Evolutionary conservation across 1,139 yeast genomes (phyloP), one percentile per base, ranked within the genome.

Genomic region (Kodamaea fungicola): DNA sequence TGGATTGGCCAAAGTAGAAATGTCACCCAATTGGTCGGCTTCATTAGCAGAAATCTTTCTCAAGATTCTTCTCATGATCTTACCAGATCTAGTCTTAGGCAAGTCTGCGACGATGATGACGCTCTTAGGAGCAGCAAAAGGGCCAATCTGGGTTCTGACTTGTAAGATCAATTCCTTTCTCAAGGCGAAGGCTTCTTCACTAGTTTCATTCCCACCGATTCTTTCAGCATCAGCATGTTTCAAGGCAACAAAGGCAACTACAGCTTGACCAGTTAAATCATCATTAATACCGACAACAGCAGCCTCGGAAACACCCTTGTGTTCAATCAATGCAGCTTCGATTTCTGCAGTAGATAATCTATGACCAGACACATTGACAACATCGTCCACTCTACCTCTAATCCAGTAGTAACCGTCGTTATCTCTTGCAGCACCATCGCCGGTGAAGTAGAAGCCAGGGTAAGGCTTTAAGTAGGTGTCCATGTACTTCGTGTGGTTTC

Each of bases 371-470:
- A 92, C 97, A 61, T 92, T 92, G 52, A 92, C 97, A 46, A 92
- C 97, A 57, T 92, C 98, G 64, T 92, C 98, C 50, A 92, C 97
- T 71, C 98, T 86, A 53, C 98, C 97, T 64, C 96, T 80, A 57
- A 92, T 90, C 96, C 97, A 92, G 73, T 89, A 88, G 76, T 83
- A 92, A 37, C 97, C 97, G 57, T 92, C 97, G 55, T 83, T 82
- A 62, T 92, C 98, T 66, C 97, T 82, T 41, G 95, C 97, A 38
- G 97, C 97, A 66, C 97, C 97, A 63, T 92, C 98, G 57, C 98
- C 98, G 19, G 97, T 90, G 74, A 92, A 92, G 71, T 92, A 92
- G 70, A 76, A 84, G 40, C 97, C 97, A 44, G 96, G 96, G 74
- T 90, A 92, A 43, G 97, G 97, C 52, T 83, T 83, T 64, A 92